These are phyloP conservation scores for Aspergillus leporis DNA, from an alignment of 495 filamentous ascomycete species.

Conservation along the genomic window DNA sequence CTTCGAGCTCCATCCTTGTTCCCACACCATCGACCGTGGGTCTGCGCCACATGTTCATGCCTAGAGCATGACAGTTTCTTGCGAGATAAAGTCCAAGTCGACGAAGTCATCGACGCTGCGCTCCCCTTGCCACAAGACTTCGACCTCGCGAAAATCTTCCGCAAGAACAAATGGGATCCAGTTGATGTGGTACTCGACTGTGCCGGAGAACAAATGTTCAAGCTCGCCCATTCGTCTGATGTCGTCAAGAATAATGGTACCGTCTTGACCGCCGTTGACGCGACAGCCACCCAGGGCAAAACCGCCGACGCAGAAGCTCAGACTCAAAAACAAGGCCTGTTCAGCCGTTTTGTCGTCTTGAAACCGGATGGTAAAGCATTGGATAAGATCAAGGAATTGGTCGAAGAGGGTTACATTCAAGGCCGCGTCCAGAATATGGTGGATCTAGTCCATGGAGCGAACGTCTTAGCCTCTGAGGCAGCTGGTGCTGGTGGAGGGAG, in stretches of 20 bases:
- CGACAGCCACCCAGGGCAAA: slow-evolving; percentile 22
- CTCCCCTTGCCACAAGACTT: slow-evolving; percentile 24
- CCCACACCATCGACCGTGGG: slow-evolving; percentile 37
- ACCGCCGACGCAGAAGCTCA: slow-evolving; percentile 7
- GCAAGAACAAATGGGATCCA: slow-evolving; percentile 30
- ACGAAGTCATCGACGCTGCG: slow-evolving; percentile 33
- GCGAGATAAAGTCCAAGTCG: slow-evolving; percentile 28
- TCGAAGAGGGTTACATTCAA: slow-evolving; percentile 33
- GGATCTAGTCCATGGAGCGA: slow-evolving; percentile 32
- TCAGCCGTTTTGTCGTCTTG: slow-evolving; percentile 40
- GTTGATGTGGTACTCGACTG: slow-evolving; percentile 47
- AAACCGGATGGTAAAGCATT: slow-evolving; percentile 36
- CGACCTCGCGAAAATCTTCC: slow-evolving; percentile 35
- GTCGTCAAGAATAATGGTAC: slow-evolving; percentile 38
- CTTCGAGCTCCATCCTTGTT: slow-evolving; percentile 37
- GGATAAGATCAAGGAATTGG: slow-evolving; percentile 32
- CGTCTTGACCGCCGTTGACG: slow-evolving; percentile 41
- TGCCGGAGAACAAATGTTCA: slow-evolving; percentile 33
- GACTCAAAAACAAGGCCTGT: slow-evolving; percentile 26
- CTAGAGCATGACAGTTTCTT: slow-evolving; percentile 29
- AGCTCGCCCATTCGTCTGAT: slow-evolving; percentile 30
- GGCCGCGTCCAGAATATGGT: slow-evolving; percentile 34
- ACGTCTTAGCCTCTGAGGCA: slow-evolving; percentile 31
- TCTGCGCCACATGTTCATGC: slow-evolving; percentile 39
- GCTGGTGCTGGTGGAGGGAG: slow-evolving; percentile 28